Evolutionary conservation across 2,329 filamentous ascomycete species (phyloP).

Genomic region (Graphiopsis chlorocephala): DNA sequence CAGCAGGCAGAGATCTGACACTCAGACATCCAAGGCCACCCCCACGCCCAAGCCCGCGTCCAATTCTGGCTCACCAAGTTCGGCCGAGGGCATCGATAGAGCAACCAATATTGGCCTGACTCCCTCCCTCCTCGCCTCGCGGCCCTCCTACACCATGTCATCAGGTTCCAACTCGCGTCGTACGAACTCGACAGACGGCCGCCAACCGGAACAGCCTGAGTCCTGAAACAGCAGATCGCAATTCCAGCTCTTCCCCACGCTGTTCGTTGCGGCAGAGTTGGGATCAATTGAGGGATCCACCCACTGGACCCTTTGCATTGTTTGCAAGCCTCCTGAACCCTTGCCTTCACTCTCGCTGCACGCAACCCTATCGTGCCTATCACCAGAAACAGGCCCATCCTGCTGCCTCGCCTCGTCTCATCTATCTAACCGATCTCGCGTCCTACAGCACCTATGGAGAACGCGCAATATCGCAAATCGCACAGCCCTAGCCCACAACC

Average conservation of each 20-base stretch:
- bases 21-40: background rate
- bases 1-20: background rate
- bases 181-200: background rate
- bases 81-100: background rate
- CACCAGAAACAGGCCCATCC: background rate
- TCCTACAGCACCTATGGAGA: background rate
- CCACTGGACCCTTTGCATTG: background rate
- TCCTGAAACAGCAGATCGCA: constrained; percentile 11
- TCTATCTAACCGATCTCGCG: background rate
- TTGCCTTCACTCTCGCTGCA: background rate
- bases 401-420: background rate
- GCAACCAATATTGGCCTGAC: background rate
- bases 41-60: background rate
- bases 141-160: background rate
- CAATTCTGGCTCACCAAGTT: constrained; percentile 1
- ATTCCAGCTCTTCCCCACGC: constrained; percentile 5
- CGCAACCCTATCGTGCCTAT: background rate
- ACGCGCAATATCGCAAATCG: background rate
- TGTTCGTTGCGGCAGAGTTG: background rate
- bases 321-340: constrained; percentile 4
- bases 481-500: background rate
- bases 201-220: background rate
- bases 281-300: background rate
- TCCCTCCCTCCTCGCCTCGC: background rate
- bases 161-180: constrained; percentile 2